Evolutionary conservation across 2,329 filamentous ascomycete genomes (phyloP), one percentile per base, ranked within the genome.

Genomic region (Hypoxylon sp.): DNA sequence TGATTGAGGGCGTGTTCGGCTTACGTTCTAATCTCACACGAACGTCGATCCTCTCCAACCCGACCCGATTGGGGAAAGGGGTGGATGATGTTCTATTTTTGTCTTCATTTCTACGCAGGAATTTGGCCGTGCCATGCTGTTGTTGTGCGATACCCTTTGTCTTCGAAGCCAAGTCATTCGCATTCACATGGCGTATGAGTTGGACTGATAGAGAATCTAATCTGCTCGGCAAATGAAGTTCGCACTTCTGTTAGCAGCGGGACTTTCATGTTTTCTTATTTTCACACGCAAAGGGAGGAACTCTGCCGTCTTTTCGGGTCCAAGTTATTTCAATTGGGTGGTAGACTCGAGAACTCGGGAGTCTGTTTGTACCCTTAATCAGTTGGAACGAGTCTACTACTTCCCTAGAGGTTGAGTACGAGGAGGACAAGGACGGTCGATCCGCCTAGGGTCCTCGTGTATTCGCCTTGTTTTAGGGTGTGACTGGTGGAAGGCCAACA

Each of bases 221-320:
- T 73, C 71, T 76, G 75, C 75, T 75, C 73, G 73, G 75, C 73
- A 75, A 63, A 75, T 71, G 78, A 77, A 77, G 78, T 79, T 80
- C 78, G 72, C 78, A 75, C 78, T 79, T 80, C 78, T 74, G 64
- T 68, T 76, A 72, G 73, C 76, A 71, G 72, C 64, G 72, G 74
- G 70, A 70, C 72, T 53, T 68, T 64, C 19, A 51, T 68, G 31
- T 24, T 56, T 59, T 55, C 61, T 64, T 35, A 19, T 63, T 57
- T 31, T 29, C 26, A 42, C 48, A n/a, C 22, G 22, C 52, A 39
- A 67, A 53, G 52, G 55, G 35, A 24, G 33, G 47, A 54, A 48
- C 19, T 51, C 58, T 67, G 26, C 51, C 39, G 44, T 65, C 50
- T 60, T 8, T 58, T 69, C 53, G 56, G 66, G 55, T 58, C 61